Percentiles rank a stretch among this genome's conserved stretches.
Conservation (phyloP, 805 yeast species). For the Cephaloascus fragrans region DNA sequence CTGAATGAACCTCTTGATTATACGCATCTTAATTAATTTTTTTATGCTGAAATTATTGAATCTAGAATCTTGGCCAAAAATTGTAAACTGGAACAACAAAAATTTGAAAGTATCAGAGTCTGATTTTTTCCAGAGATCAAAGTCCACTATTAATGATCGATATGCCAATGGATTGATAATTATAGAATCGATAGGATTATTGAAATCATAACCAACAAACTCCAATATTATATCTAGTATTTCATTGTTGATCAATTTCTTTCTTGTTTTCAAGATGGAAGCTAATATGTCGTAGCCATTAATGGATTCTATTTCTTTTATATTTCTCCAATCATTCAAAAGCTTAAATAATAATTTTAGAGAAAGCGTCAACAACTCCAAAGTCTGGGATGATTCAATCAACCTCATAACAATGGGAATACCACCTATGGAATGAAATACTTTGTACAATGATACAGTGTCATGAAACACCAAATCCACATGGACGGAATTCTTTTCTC, state of each 20-base stretch:
- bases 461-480: slow-evolving; percentile 16
- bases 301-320: slow-evolving; percentile 47
- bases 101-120: slow-evolving; percentile 37
- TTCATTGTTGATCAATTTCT: slow-evolving; percentile 23
- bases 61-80: slow-evolving; percentile 43
- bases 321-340: slow-evolving; percentile 38
- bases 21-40: slow-evolving; percentile 43
- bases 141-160: slow-evolving; percentile 47
- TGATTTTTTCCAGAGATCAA: slow-evolving; percentile 43
- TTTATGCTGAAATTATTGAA: slow-evolving; percentile 39
- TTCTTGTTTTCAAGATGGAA: slow-evolving; percentile 40
- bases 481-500: slow-evolving; percentile 9
- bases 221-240: slow-evolving; percentile 38
- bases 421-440: slow-evolving; percentile 42
- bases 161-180: slow-evolving; percentile 50
- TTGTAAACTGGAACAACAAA: slow-evolving; percentile 48
- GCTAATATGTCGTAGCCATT: slow-evolving; percentile 54
- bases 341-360: slow-evolving; percentile 31
- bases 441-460: slow-evolving; percentile 16
- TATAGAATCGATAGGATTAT: slow-evolving; percentile 43
- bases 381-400: slow-evolving; percentile 32
- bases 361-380: slow-evolving; percentile 18
- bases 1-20: slow-evolving; percentile 37
- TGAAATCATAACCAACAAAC: slow-evolving; percentile 46
- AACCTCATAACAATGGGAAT: slow-evolving; percentile 32